These are phyloP conservation scores for Colletotrichum lentis DNA, from an alignment of 2,329 filamentous ascomycete species.

Conservation along the genomic window DNA sequence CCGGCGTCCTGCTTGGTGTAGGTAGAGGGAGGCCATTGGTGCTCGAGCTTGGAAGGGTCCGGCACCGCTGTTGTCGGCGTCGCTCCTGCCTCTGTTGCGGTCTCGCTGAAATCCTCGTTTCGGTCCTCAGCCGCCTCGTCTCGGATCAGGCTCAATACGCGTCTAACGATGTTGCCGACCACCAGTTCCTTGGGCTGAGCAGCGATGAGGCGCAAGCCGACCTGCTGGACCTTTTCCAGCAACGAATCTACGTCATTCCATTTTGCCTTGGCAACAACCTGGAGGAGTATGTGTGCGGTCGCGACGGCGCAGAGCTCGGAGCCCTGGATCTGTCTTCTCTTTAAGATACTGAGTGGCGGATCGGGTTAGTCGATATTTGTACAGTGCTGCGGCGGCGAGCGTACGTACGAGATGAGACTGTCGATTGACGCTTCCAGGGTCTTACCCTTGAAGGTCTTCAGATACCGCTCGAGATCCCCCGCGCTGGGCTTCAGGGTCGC, in stretches of 20 bases:
- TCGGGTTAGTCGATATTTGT: conserved; percentile 20
- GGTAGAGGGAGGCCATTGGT: conserved; percentile 46
- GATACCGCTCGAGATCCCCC: conserved; percentile 79
- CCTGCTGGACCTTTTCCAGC: conserved; percentile 79
- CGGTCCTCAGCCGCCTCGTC: conserved; percentile 87
- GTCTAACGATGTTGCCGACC: conserved; percentile 91
- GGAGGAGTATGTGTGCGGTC: conserved; percentile 86
- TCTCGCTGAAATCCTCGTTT: conserved; percentile 67
- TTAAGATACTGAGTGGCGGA: conserved; percentile 72
- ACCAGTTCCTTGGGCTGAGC: conserved; percentile 91
- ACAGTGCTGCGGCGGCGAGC: conserved; percentile 28
- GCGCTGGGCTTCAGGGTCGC: conserved; percentile 65
- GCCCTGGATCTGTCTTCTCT: conserved; percentile 87
- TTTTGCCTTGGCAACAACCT: conserved; percentile 83
- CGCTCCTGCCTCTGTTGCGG: conserved; percentile 57
- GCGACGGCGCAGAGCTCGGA: conserved; percentile 90
- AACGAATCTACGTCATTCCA: conserved; percentile 81
- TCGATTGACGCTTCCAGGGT: conserved; percentile 85
- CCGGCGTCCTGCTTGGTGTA: conserved; percentile 48
- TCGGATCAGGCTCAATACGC: conserved; percentile 88
- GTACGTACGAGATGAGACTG: conserved; percentile 77
- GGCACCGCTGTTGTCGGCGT: conserved; percentile 53
- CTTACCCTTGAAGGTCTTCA: conserved; percentile 79
- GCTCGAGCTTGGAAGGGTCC: conserved; percentile 43
- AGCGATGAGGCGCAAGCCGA: conserved; percentile 79